These are phyloP conservation scores for Fusarium sp. DNA, from an alignment of 2,329 filamentous ascomycete species.

Conservation along the genomic window DNA sequence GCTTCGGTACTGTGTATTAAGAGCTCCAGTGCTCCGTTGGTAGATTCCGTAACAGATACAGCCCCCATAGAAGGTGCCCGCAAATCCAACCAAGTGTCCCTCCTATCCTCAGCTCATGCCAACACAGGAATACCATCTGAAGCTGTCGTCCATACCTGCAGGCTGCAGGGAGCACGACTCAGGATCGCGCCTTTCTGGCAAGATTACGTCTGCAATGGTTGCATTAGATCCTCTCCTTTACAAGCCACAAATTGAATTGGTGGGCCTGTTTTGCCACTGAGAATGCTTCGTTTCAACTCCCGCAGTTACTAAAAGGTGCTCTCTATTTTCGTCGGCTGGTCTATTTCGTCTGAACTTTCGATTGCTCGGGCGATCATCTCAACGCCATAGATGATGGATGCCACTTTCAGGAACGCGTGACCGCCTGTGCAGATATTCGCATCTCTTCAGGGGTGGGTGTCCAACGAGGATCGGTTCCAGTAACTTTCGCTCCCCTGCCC, in stretches of 20 bases:
- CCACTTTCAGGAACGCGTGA: not conserved
- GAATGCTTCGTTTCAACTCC: conserved; percentile 2
- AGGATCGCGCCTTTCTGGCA: conserved; percentile 33
- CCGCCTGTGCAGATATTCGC: conserved; percentile 9
- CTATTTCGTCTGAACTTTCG: conserved; percentile 14
- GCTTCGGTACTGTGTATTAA: too few relatives aligned
- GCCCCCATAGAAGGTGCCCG: not conserved
- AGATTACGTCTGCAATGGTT: conserved; percentile 30
- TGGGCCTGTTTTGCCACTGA: conserved; percentile 15
- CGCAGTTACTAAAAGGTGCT: not conserved
- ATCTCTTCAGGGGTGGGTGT: conserved; percentile 4
- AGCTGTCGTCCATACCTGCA: conserved; percentile 6
- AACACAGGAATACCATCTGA: not conserved
- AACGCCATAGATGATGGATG: not conserved
- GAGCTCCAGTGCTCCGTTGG: too few relatives aligned
- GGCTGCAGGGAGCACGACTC: conserved; percentile 45
- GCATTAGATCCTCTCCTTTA: conserved; percentile 26
- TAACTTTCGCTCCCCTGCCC: conserved; percentile 19
- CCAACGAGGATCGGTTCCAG: conserved; percentile 21
- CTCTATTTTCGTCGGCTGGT: not conserved
- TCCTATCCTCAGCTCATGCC: not conserved
- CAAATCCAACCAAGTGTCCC: not conserved
- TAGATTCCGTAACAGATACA: not conserved
- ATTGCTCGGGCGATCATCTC: conserved; percentile 2
- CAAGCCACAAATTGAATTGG: conserved; percentile 8